Evolutionary conservation across 345 rosid species (phyloP), one percentile per base, ranked within the genome.

Genomic region (Ricinus communis): DNA sequence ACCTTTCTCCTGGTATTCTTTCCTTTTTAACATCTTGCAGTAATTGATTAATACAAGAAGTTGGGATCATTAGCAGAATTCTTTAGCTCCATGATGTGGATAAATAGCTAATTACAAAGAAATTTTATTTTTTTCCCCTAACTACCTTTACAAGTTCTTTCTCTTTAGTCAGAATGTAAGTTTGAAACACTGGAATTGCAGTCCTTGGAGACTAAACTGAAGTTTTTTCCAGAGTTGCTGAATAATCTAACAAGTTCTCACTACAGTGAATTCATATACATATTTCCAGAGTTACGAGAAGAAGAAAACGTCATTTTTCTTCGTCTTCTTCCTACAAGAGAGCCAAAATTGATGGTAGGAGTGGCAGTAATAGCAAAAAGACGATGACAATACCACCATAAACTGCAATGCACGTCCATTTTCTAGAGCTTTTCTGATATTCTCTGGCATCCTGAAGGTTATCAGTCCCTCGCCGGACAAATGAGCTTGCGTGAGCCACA

Each of bases 401-500:
- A 6, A 85, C 70, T 24, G 96, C 97, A 59, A 79, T 77, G 76
- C 83, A 91, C 6, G 85, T 87, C 91, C 98, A 89, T 52, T 87
- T 87, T 72, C 98, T 87, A 16, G 96, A 86, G 79, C 83, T 76
- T 78, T 85, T 93, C 81, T 93, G 92, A 40, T 87, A 80, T 69
- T 80, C 92, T 76, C 86, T 87, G 4, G 93, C 93, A 13, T 76
- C 91, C 66, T 87, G 82, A 31, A 93, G 92, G 46, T 88, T 78
- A 6, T 79, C 97, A 0, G 91, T 85, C 16, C 92, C 96, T 66
- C 91, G 65, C 53, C 97, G 62, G n/a, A 89, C 97, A 3, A 91
- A 89, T 5, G 92, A 91, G 69, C 81, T 89, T 0, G 97, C 98
- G n/a, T 83, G 91, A 4, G 90, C 86, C 0, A 91, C 96, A 5